phyloP scores from a whole-genome alignment of 1,284 basidiomycete genomes.

The Rugosomyces carneus region DNA sequence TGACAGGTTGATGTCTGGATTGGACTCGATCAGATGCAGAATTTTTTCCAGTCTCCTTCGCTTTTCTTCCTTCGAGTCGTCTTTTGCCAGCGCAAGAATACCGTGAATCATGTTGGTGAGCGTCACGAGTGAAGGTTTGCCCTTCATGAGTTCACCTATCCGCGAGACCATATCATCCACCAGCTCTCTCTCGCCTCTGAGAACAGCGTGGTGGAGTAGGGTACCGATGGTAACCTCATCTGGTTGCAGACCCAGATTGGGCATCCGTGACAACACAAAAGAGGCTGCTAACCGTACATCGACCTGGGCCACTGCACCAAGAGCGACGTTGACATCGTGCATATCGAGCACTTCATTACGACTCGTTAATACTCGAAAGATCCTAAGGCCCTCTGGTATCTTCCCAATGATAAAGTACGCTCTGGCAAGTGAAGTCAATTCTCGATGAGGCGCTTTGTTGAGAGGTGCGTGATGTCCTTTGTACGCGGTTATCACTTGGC shows the following conservation, averaged over 20 bases:
- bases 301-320: constrained; percentile 46
- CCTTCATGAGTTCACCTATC: constrained; percentile 29
- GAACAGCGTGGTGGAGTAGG: constrained; percentile 49
- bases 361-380: constrained; percentile 40
- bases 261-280: constrained; percentile 48
- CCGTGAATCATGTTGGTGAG: constrained; percentile 43
- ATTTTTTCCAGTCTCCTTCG: constrained; percentile 34
- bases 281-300: constrained; percentile 38
- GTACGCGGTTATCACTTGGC: constrained; percentile 42
- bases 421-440: constrained; percentile 55
- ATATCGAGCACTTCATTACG: constrained; percentile 52
- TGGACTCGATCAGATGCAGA: constrained; percentile 36
- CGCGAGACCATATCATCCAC: constrained; percentile 37
- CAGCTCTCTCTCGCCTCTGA: constrained; percentile 37
- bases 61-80: constrained; percentile 22
- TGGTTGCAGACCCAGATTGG: constrained; percentile 38
- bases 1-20: constrained; percentile 29
- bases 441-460: constrained; percentile 38
- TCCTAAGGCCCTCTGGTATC: constrained; percentile 37
- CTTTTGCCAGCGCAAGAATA: constrained; percentile 25
- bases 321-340: constrained; percentile 57
- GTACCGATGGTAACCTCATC: constrained; percentile 53
- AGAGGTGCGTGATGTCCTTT: constrained; percentile 38
- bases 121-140: constrained; percentile 39
- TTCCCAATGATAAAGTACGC: constrained; percentile 55